phyloP scores from a whole-genome alignment of 495 filamentous ascomycete species.

The Aspergillus sparsus region DNA sequence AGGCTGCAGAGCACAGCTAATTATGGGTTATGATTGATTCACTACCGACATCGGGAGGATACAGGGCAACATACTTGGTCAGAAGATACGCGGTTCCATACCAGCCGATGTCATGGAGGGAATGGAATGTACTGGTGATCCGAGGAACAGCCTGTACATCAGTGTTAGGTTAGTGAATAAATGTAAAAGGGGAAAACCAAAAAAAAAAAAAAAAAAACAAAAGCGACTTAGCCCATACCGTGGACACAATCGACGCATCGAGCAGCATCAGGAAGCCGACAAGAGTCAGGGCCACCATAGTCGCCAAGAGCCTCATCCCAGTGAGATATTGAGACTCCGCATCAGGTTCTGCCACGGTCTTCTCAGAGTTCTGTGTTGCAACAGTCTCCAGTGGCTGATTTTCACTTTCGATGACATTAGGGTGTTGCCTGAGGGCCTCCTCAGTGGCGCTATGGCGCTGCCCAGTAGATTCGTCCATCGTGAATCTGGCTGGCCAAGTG shows the following conservation, averaged over 20 bases:
- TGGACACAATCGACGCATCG: neutral
- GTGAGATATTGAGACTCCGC: neutral
- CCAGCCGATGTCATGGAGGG: constrained; percentile 6
- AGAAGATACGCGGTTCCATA: constrained; percentile 5
- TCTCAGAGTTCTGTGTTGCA: too few relatives aligned
- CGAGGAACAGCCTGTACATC: neutral
- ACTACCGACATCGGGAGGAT: neutral
- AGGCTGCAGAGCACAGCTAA: constrained; percentile 7
- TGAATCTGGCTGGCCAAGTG: too few relatives aligned
- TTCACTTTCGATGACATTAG: too few relatives aligned
- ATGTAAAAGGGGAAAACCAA: neutral
- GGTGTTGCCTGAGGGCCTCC: too few relatives aligned
- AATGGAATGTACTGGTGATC: neutral
- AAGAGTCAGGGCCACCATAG: neutral
- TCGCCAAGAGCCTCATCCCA: neutral
- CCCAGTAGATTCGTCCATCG: too few relatives aligned
- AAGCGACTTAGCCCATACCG: neutral
- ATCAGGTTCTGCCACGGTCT: too few relatives aligned
- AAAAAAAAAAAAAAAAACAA: neutral
- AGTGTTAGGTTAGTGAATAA: neutral
- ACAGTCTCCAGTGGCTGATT: too few relatives aligned
- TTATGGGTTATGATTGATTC: neutral
- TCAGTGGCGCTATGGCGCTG: too few relatives aligned
- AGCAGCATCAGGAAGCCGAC: neutral
- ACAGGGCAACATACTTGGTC: neutral